These are phyloP conservation scores for Malassezia globosa DNA, from an alignment of 1,284 basidiomycete species.

Conservation along the genomic window DNA sequence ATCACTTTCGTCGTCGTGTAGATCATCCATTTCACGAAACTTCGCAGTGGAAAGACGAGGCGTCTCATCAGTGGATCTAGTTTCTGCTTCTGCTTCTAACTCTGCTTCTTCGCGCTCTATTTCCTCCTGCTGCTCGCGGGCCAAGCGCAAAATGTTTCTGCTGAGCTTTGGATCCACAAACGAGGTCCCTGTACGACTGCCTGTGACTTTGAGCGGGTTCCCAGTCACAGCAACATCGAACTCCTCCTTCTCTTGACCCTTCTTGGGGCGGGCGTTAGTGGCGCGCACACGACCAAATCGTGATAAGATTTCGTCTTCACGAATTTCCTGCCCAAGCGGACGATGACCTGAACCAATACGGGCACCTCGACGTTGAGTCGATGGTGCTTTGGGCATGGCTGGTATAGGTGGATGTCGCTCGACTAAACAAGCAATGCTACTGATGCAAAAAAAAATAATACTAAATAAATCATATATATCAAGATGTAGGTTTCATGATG, in stretches of 20 bases:
- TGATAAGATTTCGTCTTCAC: conserved; percentile 12
- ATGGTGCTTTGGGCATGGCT: conserved; percentile 18
- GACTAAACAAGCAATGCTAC: no score
- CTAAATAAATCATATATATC: no score
- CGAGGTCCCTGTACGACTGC: conserved; percentile 28
- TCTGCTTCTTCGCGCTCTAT: conserved; percentile 44
- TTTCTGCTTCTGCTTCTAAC: conserved; percentile 42
- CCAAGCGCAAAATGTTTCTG: conserved; percentile 78
- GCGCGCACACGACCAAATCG: conserved; percentile 16
- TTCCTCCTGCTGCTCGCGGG: conserved; percentile 85
- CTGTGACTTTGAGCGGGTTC: conserved; percentile 22
- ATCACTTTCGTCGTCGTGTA: conserved; percentile 33
- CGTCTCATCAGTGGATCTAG: conserved; percentile 15
- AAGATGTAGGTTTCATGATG: no score
- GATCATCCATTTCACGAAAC: conserved; percentile 47
- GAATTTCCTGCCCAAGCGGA: conserved; percentile 14
- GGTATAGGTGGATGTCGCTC: not conserved
- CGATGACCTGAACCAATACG: conserved; percentile 5
- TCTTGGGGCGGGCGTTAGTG: conserved; percentile 2
- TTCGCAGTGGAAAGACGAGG: conserved; percentile 7
- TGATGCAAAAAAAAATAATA: conserved; percentile 4
- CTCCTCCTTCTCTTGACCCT: not conserved
- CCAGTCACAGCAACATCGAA: not conserved
- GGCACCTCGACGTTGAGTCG: conserved; percentile 10
- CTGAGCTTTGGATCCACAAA: conserved; percentile 58